Conservation (phyloP, 495 filamentous ascomycete genomes). For the Penicillium paradoxum region DNA sequence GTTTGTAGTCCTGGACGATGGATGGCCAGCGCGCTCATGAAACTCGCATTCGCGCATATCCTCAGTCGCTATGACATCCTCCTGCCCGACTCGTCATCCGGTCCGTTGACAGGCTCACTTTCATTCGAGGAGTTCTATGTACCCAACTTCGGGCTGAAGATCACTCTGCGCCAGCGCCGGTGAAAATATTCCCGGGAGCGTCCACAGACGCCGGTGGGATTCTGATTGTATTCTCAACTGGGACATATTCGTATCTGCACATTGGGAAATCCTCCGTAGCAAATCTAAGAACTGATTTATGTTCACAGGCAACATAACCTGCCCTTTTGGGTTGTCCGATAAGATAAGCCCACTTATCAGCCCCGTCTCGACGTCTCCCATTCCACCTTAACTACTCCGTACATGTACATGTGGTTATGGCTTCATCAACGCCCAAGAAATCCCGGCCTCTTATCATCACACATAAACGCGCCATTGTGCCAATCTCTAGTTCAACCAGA, state of each 20-base stretch:
- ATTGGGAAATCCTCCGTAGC: background rate
- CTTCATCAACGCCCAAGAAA: background rate
- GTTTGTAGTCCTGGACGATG: conserved; percentile 47
- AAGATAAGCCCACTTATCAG: too few species aligned
- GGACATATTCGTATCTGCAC: background rate
- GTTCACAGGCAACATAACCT: too few species aligned
- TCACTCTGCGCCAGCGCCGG: conserved; percentile 10
- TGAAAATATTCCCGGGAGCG: background rate
- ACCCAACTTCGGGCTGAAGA: conserved; percentile 21
- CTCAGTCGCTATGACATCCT: conserved; percentile 46
- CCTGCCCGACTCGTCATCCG: conserved; percentile 11
- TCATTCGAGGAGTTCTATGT: conserved; percentile 29
- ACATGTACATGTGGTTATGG: too few species aligned
- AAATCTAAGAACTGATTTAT: too few species aligned
- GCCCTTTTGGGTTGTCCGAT: too few species aligned
- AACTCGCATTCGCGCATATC: conserved; percentile 46
- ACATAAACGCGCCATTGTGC: conserved; percentile 13
- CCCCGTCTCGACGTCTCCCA: too few species aligned
- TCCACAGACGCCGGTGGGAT: background rate
- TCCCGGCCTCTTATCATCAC: conserved; percentile 15
- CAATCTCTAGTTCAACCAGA: background rate
- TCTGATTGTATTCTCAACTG: background rate
- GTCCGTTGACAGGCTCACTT: conserved; percentile 14
- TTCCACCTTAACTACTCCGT: too few species aligned
- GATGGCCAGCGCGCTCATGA: conserved; percentile 52